phyloP scores from a whole-genome alignment of 2,329 filamentous ascomycete species.

The Monosporascus sp. region DNA sequence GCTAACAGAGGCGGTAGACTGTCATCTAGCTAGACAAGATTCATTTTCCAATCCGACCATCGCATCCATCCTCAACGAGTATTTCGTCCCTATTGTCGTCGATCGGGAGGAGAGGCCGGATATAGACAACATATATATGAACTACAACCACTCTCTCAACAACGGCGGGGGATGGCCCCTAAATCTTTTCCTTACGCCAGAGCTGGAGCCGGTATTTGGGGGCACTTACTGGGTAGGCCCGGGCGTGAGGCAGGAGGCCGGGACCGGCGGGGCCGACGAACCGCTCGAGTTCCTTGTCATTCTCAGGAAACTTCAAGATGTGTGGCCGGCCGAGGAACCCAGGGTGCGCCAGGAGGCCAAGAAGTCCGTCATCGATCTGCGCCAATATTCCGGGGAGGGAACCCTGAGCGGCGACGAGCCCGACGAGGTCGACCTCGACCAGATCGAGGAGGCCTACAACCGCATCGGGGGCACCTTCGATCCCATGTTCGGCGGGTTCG shows the following conservation, averaged over 20 bases:
- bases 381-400: constrained; percentile 85
- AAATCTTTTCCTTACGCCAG: constrained; percentile 93
- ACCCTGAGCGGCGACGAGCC: constrained; percentile 47
- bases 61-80: constrained; percentile 74
- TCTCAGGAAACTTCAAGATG: constrained; percentile 66
- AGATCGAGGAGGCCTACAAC: constrained; percentile 83
- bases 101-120: constrained; percentile 93
- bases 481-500: constrained; percentile 72
- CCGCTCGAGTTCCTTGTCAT: constrained; percentile 80
- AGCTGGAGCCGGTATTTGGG: constrained; percentile 89
- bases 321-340: constrained; percentile 81
- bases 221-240: constrained; percentile 94
- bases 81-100: constrained; percentile 87
- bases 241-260: constrained; percentile 46
- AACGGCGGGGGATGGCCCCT: constrained; percentile 89
- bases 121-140: constrained; percentile 95
- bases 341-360: constrained; percentile 78
- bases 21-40: constrained; percentile 88
- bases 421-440: constrained; percentile 68
- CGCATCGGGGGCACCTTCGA: constrained; percentile 82
- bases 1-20: constrained; percentile 45
- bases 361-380: constrained; percentile 74
- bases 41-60: constrained; percentile 82
- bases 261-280: constrained; percentile 44
- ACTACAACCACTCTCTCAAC: constrained; percentile 91